A percentile compares a stretch with the other conserved stretches of the same genome.
Evolutionary conservation across 768 basidiomycete genomes (phyloP).

Genomic region (Psilocybe sp.): DNA sequence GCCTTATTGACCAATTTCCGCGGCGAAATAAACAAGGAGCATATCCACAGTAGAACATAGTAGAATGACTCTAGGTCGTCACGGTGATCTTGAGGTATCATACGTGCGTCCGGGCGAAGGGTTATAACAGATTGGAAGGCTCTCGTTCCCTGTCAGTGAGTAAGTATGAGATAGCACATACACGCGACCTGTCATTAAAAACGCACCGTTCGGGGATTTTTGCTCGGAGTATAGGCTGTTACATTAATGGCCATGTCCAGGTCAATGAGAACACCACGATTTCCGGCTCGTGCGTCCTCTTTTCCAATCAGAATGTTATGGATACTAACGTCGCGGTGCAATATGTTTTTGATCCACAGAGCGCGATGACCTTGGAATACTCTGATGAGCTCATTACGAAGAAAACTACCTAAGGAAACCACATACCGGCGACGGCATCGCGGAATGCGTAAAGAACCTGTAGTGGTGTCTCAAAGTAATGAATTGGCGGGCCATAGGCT

Average conservation of each 20-base stretch:
- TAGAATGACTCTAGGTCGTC: no score
- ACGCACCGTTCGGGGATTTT: background rate
- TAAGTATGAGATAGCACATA: background rate
- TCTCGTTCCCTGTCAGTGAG: background rate
- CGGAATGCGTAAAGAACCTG: conserved; percentile 12
- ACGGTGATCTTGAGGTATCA: no score
- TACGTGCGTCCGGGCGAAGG: background rate
- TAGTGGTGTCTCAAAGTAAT: conserved; percentile 3
- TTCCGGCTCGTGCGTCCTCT: background rate
- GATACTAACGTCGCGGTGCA: conserved; percentile 4
- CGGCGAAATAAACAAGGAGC: no score
- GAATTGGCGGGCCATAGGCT: conserved; percentile 8
- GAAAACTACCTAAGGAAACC: background rate
- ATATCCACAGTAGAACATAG: no score
- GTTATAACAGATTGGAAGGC: conserved; percentile 1
- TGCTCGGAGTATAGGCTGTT: background rate
- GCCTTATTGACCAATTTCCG: no score
- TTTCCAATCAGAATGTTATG: conserved; percentile 3
- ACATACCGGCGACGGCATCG: conserved; percentile 13
- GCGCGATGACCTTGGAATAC: conserved; percentile 1
- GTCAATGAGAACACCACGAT: conserved; percentile 6
- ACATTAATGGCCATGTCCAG: background rate
- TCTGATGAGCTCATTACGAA: background rate
- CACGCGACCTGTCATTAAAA: no score
- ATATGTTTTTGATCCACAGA: background rate